A percentile compares a stretch with the other conserved stretches of the same genome.
Evolutionary conservation across 2,329 filamentous ascomycete species (phyloP).

Genomic region (Aspergillus latus): DNA sequence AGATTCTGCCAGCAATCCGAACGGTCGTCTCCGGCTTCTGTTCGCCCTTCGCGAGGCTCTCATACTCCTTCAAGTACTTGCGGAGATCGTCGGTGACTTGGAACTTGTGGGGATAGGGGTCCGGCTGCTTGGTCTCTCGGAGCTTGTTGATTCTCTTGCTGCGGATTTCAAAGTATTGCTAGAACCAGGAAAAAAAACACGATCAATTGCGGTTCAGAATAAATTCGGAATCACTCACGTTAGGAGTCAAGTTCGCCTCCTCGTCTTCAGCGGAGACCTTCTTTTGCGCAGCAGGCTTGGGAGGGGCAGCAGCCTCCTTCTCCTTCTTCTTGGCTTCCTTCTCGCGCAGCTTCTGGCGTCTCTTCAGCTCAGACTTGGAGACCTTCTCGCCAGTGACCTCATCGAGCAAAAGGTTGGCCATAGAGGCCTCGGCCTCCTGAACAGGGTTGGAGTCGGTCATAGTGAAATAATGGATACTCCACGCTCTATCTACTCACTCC

Average conservation of each 20-base stretch:
- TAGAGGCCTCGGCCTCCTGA: slow-evolving; percentile 48
- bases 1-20: slow-evolving; percentile 80
- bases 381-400: slow-evolving; percentile 87
- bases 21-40: slow-evolving; percentile 72
- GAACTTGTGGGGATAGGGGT: slow-evolving; percentile 95
- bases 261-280: slow-evolving; percentile 62
- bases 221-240: slow-evolving; percentile 51
- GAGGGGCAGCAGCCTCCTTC: slow-evolving; percentile 69
- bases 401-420: slow-evolving; percentile 79
- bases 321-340: slow-evolving; percentile 85
- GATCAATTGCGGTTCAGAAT: slow-evolving; percentile 10
- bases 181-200: slow-evolving; percentile 16
- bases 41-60: slow-evolving; percentile 81
- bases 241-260: slow-evolving; percentile 71
- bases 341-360: slow-evolving; percentile 86
- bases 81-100: slow-evolving; percentile 77
- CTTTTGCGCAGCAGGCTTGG: slow-evolving; percentile 58
- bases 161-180: slow-evolving; percentile 97
- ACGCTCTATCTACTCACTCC: slow-evolving; percentile 13
- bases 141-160: slow-evolving; percentile 77
- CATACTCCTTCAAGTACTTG: slow-evolving; percentile 76
- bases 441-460: slow-evolving; percentile 45
- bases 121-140: slow-evolving; percentile 69
- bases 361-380: slow-evolving; percentile 90
- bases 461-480: slow-evolving; percentile 16